Evolutionary conservation across 768 basidiomycete species (phyloP).

Genomic region (Tremella yokohamensis): DNA sequence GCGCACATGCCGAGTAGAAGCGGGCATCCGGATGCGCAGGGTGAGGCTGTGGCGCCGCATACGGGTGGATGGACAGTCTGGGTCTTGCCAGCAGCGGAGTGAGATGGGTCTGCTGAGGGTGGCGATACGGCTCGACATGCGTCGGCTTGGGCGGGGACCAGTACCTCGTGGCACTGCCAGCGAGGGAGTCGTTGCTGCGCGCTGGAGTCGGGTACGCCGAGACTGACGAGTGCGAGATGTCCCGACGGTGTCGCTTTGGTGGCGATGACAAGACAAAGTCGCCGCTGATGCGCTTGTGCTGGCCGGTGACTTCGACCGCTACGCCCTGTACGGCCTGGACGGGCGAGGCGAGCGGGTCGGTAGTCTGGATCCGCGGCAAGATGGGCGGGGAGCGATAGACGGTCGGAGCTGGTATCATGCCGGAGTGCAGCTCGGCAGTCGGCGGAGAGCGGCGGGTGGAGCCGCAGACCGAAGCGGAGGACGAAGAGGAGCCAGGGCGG

Average conservation of each 20-base stretch:
- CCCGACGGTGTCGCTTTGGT: not conserved
- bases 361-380: not conserved
- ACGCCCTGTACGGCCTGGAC: too few relatives aligned
- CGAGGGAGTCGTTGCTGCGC: not conserved
- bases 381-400: not conserved
- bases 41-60: not conserved
- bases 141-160: constrained; percentile 9
- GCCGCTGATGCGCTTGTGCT: too few relatives aligned
- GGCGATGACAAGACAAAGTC: not conserved
- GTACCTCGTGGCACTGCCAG: not conserved
- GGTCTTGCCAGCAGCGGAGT: constrained; percentile 8
- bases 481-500: too few relatives aligned
- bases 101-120: not conserved
- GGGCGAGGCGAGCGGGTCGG: not conserved
- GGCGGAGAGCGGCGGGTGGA: too few relatives aligned
- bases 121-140: not conserved
- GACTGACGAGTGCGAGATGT: not conserved
- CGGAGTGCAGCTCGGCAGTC: too few relatives aligned
- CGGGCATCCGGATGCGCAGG: constrained; percentile 7
- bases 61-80: constrained; percentile 19
- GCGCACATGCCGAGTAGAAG: constrained; percentile 11
- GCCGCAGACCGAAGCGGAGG: too few relatives aligned
- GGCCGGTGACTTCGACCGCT: too few relatives aligned
- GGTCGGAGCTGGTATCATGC: not conserved
- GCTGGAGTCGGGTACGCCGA: not conserved